These are phyloP conservation scores for Penicillium sp. DNA, from an alignment of 2,329 filamentous ascomycete genomes.

Conservation along the genomic window DNA sequence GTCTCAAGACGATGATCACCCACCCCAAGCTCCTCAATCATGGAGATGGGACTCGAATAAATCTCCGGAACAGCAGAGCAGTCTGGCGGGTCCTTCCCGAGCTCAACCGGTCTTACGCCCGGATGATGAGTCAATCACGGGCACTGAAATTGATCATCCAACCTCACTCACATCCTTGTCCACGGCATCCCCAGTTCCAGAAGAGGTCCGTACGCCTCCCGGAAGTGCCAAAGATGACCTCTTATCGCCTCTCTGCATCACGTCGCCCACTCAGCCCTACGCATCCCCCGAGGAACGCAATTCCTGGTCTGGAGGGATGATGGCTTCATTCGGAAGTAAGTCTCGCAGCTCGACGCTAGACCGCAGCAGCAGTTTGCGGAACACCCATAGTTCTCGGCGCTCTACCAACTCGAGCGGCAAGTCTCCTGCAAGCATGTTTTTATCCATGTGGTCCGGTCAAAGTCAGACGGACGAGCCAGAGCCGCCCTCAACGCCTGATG, in stretches of 20 bases:
- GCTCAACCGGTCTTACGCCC: constrained; percentile 20
- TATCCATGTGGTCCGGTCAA: constrained; percentile 53
- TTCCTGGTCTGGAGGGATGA: constrained; percentile 37
- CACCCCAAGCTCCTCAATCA: constrained; percentile 15
- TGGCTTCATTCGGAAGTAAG: constrained; percentile 37
- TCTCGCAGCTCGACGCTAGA: constrained; percentile 35
- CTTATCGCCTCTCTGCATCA: constrained; percentile 39
- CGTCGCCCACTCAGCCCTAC: constrained; percentile 38
- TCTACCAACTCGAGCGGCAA: constrained; percentile 53
- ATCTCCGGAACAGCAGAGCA: constrained; percentile 24
- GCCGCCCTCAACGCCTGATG: constrained; percentile 56
- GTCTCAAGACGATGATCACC: constrained; percentile 32
- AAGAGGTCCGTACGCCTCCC: constrained; percentile 44
- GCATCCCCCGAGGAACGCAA: constrained; percentile 42
- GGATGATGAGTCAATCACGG: constrained; percentile 24
- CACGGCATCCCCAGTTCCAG: constrained; percentile 41
- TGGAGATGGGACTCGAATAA: constrained; percentile 24
- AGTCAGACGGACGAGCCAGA: constrained; percentile 35
- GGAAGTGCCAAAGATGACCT: constrained; percentile 36
- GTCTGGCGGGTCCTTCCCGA: constrained; percentile 28
- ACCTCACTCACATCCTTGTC: constrained; percentile 47
- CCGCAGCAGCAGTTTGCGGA: constrained; percentile 36
- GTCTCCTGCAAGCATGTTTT: constrained; percentile 59
- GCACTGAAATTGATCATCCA: constrained; percentile 35
- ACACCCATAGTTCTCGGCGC: constrained; percentile 43